A percentile compares a stretch with the other conserved stretches of the same genome.
phyloP scores from a whole-genome alignment of 2,329 filamentous ascomycete genomes.

The Metarhizium rileyi region DNA sequence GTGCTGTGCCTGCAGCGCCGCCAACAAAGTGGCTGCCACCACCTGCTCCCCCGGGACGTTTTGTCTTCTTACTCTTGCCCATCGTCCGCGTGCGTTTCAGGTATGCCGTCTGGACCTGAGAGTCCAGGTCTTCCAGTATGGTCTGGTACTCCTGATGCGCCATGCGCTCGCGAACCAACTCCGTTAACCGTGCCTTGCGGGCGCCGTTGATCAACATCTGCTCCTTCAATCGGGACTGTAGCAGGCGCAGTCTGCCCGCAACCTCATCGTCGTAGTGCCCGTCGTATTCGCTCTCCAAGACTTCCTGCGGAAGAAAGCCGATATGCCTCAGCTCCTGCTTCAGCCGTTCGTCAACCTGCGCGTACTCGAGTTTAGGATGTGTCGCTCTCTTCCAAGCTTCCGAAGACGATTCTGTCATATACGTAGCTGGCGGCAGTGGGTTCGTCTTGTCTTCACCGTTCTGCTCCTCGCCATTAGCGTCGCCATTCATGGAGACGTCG shows the following conservation, averaged over 20 bases:
- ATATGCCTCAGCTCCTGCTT: constrained; percentile 87
- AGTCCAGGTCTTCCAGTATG: constrained; percentile 92
- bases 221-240: constrained; percentile 74
- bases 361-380: constrained; percentile 70
- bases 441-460: constrained; percentile 27
- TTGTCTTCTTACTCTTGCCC: constrained; percentile 88
- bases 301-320: constrained; percentile 67
- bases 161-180: constrained; percentile 85
- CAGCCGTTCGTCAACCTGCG: constrained; percentile 79
- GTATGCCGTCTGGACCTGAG: constrained; percentile 89
- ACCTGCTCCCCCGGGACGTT: constrained; percentile 64
- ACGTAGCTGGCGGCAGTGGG: constrained; percentile 57
- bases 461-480: constrained; percentile 27
- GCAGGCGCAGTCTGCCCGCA: constrained; percentile 73
- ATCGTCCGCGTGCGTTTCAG: constrained; percentile 91
- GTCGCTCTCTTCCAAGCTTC: constrained; percentile 72
- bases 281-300: constrained; percentile 65
- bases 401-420: constrained; percentile 66
- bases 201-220: constrained; percentile 84
- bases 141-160: constrained; percentile 95
- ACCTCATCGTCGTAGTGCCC: constrained; percentile 91
- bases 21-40: constrained; percentile 57
- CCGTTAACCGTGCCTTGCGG: constrained; percentile 75
- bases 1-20: constrained; percentile 51
- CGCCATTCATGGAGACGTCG: constrained; percentile 46